phyloP scores from a whole-genome alignment of 2,329 filamentous ascomycete species.

The Niveomyces coronatus region DNA sequence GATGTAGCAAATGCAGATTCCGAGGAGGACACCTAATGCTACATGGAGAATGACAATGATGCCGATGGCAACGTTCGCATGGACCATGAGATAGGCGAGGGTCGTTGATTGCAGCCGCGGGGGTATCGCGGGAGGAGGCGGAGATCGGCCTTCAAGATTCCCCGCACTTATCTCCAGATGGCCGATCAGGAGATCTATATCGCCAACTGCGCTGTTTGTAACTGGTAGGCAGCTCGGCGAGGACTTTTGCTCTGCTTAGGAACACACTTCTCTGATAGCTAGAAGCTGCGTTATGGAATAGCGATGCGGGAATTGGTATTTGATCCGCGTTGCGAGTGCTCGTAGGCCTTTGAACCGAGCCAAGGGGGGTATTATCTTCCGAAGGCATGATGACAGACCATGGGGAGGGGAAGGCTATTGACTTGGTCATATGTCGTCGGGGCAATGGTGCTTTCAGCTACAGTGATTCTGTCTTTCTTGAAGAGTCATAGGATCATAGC shows the following conservation, averaged over 20 bases:
- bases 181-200: neutral
- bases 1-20: constrained; percentile 2
- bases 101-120: neutral
- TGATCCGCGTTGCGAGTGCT: neutral
- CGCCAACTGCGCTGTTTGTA: neutral
- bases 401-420: neutral
- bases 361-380: neutral
- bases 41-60: constrained; percentile 4
- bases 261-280: neutral
- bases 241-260: neutral
- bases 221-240: neutral
- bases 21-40: constrained; percentile 3
- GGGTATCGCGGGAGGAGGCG: neutral
- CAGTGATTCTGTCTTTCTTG: neutral
- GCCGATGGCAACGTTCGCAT: constrained; percentile 1
- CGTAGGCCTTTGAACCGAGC: neutral
- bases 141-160: neutral
- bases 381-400: neutral
- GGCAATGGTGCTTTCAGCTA: neutral
- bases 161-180: neutral
- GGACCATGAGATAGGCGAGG: constrained; percentile 1
- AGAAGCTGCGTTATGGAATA: neutral
- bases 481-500: neutral
- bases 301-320: neutral
- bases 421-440: neutral